Evolutionary conservation across 2,329 filamentous ascomycete species (phyloP).

Genomic region (Arthrobotrys conoides): DNA sequence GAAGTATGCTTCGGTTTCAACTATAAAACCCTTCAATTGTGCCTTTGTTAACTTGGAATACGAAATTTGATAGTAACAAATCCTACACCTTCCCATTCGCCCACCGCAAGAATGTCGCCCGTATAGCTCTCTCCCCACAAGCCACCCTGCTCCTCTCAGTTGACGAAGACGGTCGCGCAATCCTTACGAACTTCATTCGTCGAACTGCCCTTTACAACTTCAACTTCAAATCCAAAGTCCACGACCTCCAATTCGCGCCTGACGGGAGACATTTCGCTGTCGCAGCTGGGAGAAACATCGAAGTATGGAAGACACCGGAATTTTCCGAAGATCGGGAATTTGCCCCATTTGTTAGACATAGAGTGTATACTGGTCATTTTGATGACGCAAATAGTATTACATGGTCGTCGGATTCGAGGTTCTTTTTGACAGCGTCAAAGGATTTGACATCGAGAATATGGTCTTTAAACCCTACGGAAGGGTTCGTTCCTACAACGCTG

Average conservation of each 20-base stretch:
- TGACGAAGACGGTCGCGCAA: conserved; percentile 93
- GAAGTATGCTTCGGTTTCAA: conserved; percentile 75
- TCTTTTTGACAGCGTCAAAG: conserved; percentile 92
- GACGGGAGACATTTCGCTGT: conserved; percentile 92
- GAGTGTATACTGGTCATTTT: conserved; percentile 88
- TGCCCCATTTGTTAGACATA: conserved; percentile 91
- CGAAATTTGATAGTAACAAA: conserved; percentile 76
- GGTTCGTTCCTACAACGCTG: conserved; percentile 89
- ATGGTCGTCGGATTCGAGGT: conserved; percentile 96
- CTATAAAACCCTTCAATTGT: background rate
- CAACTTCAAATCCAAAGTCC: conserved; percentile 87
- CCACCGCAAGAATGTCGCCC: conserved; percentile 91
- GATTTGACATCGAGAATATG: conserved; percentile 95
- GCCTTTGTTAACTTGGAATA: background rate
- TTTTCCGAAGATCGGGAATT: conserved; percentile 89
- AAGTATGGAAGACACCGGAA: conserved; percentile 95
- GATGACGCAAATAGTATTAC: conserved; percentile 87
- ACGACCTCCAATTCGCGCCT: conserved; percentile 89
- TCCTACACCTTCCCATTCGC: conserved; percentile 89
- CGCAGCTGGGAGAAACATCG: conserved; percentile 85
- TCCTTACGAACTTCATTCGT: conserved; percentile 89
- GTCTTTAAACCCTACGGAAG: conserved; percentile 89
- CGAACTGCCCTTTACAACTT: conserved; percentile 93
- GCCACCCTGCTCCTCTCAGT: conserved; percentile 93
- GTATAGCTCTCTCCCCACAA: conserved; percentile 87